A percentile compares a stretch with the other conserved stretches of the same genome.
Conservation (phyloP, 1,284 basidiomycete species). For the Sanguinoderma infundibulare region DNA sequence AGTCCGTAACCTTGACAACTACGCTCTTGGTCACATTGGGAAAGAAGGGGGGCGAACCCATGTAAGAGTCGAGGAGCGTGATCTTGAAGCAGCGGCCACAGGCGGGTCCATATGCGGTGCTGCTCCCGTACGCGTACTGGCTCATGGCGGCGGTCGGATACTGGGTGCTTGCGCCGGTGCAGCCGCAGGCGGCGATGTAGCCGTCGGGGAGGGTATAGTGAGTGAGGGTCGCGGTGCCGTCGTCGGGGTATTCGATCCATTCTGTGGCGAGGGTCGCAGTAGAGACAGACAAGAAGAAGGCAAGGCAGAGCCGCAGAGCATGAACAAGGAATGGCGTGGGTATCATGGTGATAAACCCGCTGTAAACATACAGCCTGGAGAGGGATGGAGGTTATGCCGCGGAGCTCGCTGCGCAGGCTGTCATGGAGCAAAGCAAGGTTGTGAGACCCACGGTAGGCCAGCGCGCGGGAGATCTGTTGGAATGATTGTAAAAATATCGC, state of each 20-base stretch:
- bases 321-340: constrained; percentile 5
- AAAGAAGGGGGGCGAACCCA: constrained; percentile 69
- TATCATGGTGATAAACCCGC: background rate
- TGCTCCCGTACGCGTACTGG: constrained; percentile 78
- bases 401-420: constrained; percentile 9
- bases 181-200: constrained; percentile 66
- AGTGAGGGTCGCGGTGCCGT: constrained; percentile 37
- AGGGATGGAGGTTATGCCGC: background rate
- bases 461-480: constrained; percentile 11
- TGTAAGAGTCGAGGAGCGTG: constrained; percentile 70
- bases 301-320: constrained; percentile 12
- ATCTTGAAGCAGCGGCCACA: constrained; percentile 81
- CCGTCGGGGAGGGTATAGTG: constrained; percentile 45
- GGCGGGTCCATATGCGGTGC: constrained; percentile 69
- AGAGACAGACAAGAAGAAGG: constrained; percentile 17
- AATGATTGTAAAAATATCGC: constrained; percentile 17
- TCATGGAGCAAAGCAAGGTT: constrained; percentile 15
- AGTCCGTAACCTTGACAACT: constrained; percentile 74
- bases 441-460: constrained; percentile 2
- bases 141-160: constrained; percentile 79
- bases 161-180: constrained; percentile 67
- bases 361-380: background rate
- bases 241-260: constrained; percentile 62
- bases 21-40: constrained; percentile 64
- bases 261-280: constrained; percentile 20